Evolutionary conservation across 495 filamentous ascomycete species (phyloP).

Genomic region (Lepidopterella palustris): DNA sequence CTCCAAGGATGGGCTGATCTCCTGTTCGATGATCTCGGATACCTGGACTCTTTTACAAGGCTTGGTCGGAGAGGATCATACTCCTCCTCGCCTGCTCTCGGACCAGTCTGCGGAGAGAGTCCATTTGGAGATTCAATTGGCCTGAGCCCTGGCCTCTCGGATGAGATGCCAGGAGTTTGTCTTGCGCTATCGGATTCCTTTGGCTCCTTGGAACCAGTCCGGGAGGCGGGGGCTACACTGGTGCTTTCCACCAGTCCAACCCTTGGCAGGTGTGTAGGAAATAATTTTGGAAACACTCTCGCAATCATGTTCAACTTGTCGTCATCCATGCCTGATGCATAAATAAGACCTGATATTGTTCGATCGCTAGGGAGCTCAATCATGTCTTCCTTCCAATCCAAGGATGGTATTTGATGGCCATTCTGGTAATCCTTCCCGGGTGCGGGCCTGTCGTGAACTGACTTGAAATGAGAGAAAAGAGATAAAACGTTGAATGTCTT

Average conservation of each 20-base stretch:
- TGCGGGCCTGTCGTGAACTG: slow-evolving; percentile 43
- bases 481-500: slow-evolving; percentile 55
- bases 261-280: slow-evolving; percentile 31
- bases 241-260: slow-evolving; percentile 30
- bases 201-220: slow-evolving; percentile 25
- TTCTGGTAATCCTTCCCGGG: slow-evolving; percentile 26
- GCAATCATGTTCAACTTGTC: slow-evolving; percentile 49
- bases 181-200: slow-evolving; percentile 2
- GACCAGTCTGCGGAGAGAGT: slow-evolving; percentile 12
- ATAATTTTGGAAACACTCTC: slow-evolving; percentile 48
- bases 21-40: slow-evolving; percentile 1
- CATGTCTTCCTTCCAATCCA: slow-evolving; percentile 66
- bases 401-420: slow-evolving; percentile 23
- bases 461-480: slow-evolving; percentile 62
- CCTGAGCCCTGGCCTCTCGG: slow-evolving; percentile 21
- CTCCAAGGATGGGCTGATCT: slow-evolving; percentile 12
- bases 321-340: slow-evolving; percentile 50
- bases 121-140: slow-evolving; percentile 18
- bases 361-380: slow-evolving; percentile 55
- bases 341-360: slow-evolving; percentile 43
- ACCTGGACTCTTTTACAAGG: slow-evolving; percentile 11
- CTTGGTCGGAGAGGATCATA: slow-evolving; percentile 41
- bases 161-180: slow-evolving; percentile 11
- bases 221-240: slow-evolving; percentile 24
- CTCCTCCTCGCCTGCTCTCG: slow-evolving; percentile 36